These are phyloP conservation scores for Ceratobasidium theobromae DNA, from an alignment of 1,284 basidiomycete species.

Conservation along the genomic window DNA sequence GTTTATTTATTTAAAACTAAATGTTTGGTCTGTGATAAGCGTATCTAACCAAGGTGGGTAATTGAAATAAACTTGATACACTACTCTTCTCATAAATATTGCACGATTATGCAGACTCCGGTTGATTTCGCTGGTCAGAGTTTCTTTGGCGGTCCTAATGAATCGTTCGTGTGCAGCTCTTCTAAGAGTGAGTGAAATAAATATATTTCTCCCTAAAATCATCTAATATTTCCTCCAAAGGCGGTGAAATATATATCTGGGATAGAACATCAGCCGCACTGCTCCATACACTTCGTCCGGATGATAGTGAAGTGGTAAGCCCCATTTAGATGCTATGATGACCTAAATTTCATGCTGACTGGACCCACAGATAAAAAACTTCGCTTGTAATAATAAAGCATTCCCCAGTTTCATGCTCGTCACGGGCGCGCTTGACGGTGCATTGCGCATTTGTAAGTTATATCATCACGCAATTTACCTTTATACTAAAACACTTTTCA, in stretches of 20 bases:
- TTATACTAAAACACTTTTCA: neutral
- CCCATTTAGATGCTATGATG: neutral
- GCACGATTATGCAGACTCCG: too few species aligned
- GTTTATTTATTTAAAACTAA: neutral
- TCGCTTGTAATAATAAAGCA: slow-evolving; percentile 70
- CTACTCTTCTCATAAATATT: neutral
- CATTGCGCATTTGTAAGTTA: slow-evolving; percentile 60
- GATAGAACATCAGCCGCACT: slow-evolving; percentile 65
- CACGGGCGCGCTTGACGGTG: slow-evolving; percentile 73
- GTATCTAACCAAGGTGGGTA: slow-evolving; percentile 8
- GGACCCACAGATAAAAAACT: slow-evolving; percentile 61
- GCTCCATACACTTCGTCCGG: slow-evolving; percentile 31
- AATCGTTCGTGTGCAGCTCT: slow-evolving; percentile 73
- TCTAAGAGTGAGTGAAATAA: slow-evolving; percentile 64
- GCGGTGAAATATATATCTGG: slow-evolving; percentile 81
- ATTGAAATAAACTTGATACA: neutral
- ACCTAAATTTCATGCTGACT: slow-evolving; percentile 62
- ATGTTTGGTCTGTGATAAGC: slow-evolving; percentile 1
- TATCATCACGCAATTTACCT: neutral
- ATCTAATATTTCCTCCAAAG: slow-evolving; percentile 44
- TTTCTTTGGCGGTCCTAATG: slow-evolving; percentile 72
- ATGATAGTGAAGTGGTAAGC: slow-evolving; percentile 7
- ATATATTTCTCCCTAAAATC: too few species aligned
- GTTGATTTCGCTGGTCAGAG: slow-evolving; percentile 78
- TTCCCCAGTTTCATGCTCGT: slow-evolving; percentile 75